These are phyloP conservation scores for Penicillium sclerotiorum DNA, from an alignment of 2,329 filamentous ascomycete genomes.

Conservation along the genomic window DNA sequence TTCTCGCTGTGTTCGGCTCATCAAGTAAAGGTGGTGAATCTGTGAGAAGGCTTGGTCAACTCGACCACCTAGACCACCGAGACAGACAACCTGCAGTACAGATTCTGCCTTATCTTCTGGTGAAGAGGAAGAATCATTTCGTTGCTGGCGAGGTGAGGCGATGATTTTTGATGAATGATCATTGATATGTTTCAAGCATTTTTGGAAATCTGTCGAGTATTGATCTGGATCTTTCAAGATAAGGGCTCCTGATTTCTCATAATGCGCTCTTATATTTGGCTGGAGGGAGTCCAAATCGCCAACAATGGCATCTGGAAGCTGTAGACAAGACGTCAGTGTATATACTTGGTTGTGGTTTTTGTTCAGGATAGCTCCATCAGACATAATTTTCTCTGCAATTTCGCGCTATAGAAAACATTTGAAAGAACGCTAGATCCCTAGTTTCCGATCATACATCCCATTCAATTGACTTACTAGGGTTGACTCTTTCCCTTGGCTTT, in stretches of 20 bases:
- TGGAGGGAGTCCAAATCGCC: constrained; percentile 88
- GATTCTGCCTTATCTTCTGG: constrained; percentile 4
- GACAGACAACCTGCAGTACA: constrained; percentile 68
- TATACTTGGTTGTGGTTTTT: not conserved
- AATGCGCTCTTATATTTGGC: constrained; percentile 65
- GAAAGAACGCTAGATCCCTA: not conserved
- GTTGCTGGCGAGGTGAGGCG: constrained; percentile 14
- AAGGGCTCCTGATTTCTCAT: constrained; percentile 60
- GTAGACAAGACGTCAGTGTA: constrained; percentile 7
- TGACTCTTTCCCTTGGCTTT: constrained; percentile 29
- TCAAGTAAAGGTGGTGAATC: constrained; percentile 76
- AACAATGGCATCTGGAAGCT: constrained; percentile 72
- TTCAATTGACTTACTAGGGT: constrained; percentile 32
- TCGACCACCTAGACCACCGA: constrained; percentile 84
- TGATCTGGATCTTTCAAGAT: constrained; percentile 77
- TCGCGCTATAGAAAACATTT: not conserved
- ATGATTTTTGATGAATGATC: constrained; percentile 31
- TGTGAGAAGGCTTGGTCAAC: constrained; percentile 92
- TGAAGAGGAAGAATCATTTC: constrained; percentile 8
- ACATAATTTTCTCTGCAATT: too few relatives aligned
- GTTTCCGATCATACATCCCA: too few relatives aligned
- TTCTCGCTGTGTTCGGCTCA: constrained; percentile 39
- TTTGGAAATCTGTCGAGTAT: constrained; percentile 87
- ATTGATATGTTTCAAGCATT: constrained; percentile 69
- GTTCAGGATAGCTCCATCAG: too few relatives aligned